Percentiles rank a stretch among this genome's conserved stretches.
These are phyloP conservation scores for Exophiala oligosperma DNA, from an alignment of 2,329 filamentous ascomycete genomes.

Conservation along the genomic window DNA sequence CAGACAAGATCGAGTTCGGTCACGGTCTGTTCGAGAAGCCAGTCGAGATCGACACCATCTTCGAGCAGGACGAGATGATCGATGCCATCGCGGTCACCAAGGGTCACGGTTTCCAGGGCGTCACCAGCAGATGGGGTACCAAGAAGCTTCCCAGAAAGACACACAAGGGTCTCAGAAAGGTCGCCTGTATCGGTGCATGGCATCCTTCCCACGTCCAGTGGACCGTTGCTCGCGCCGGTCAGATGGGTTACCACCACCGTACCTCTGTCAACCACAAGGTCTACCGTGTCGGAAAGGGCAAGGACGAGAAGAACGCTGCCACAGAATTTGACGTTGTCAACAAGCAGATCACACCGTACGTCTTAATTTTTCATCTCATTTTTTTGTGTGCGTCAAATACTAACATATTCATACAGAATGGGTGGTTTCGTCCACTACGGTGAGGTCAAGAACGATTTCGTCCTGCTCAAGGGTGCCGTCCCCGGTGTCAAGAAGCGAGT, in stretches of 20 bases:
- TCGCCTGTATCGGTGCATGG: conserved; percentile 99
- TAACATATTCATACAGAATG: conserved; percentile 61
- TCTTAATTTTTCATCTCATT: conserved; percentile 36
- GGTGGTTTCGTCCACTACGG: conserved; percentile 99
- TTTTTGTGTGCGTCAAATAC: conserved; percentile 19
- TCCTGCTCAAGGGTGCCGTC: conserved; percentile 96
- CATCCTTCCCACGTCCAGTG: conserved; percentile 99
- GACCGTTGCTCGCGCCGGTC: conserved; percentile 99
- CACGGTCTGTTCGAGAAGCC: conserved; percentile 99
- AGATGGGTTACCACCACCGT: conserved; percentile 99
- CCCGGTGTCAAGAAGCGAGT: conserved; percentile 99
- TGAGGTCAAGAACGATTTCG: conserved; percentile 98
- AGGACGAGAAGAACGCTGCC: conserved; percentile 86
- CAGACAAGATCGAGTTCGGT: conserved; percentile 96
- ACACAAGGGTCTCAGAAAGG: conserved; percentile 99
- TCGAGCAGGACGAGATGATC: conserved; percentile 99
- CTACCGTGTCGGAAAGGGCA: conserved; percentile 95
- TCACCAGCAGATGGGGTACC: conserved; percentile 97
- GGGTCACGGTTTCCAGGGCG: conserved; percentile 98
- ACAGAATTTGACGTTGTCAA: conserved; percentile 97
- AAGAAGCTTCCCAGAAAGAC: conserved; percentile 99
- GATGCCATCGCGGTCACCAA: conserved; percentile 99
- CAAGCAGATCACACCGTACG: conserved; percentile 99
- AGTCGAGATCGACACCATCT: conserved; percentile 87
- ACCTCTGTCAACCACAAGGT: conserved; percentile 99